Percentiles rank a stretch among this genome's conserved stretches.
Evolutionary conservation across 768 basidiomycete genomes (phyloP).

Genomic region (Pleurotus salmoneostramineus): DNA sequence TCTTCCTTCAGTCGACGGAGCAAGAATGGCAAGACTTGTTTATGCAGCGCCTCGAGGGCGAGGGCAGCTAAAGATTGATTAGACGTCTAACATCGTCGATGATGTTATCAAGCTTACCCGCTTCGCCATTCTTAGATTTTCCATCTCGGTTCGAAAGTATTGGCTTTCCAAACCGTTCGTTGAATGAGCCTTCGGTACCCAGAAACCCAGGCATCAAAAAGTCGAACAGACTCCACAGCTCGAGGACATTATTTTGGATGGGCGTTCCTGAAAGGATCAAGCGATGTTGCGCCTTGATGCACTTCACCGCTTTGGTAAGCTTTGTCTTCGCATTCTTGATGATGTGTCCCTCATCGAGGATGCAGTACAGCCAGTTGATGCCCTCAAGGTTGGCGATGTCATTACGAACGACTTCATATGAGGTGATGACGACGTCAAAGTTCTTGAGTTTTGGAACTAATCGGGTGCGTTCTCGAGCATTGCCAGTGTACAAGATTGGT

Average conservation of each 20-base stretch:
- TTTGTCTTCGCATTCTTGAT: conserved; percentile 99
- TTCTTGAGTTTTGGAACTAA: conserved; percentile 61
- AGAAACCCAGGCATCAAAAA: conserved; percentile 99
- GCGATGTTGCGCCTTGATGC: conserved; percentile 85
- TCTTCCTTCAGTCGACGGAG: conserved; percentile 96
- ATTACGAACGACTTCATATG: conserved; percentile 96
- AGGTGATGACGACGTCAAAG: conserved; percentile 92
- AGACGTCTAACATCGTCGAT: neutral
- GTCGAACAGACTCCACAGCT: conserved; percentile 98
- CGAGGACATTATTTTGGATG: conserved; percentile 98
- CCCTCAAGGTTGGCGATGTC: conserved; percentile 76
- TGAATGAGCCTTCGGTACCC: conserved; percentile 93
- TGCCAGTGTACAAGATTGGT: conserved; percentile 87
- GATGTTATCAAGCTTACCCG: conserved; percentile 52
- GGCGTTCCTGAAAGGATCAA: conserved; percentile 96
- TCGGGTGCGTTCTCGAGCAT: conserved; percentile 72
- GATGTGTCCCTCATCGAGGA: conserved; percentile 96
- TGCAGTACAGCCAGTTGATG: conserved; percentile 90
- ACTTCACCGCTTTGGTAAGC: conserved; percentile 93
- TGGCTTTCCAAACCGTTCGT: conserved; percentile 93
- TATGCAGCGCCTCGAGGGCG: conserved; percentile 94
- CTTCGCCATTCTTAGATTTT: conserved; percentile 92
- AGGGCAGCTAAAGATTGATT: conserved; percentile 61
- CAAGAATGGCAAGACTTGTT: conserved; percentile 98
- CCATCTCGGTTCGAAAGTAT: conserved; percentile 94